Base-by-base conservation (phyloP, 1,284 basidiomycete genomes). In the Apiotrichum siamense region DNA sequence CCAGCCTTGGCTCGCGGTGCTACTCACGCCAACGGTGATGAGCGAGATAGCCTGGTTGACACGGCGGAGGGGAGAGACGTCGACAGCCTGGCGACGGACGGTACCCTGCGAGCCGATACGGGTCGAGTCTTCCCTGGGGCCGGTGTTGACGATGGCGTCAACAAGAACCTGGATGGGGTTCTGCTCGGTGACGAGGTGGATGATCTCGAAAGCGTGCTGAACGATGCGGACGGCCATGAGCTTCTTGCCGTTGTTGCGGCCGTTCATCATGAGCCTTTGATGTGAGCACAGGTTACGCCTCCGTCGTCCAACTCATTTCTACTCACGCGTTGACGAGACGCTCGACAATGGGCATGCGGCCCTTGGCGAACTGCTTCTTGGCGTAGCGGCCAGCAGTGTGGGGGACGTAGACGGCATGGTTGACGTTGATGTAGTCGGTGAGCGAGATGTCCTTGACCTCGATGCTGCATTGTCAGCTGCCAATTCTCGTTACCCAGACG, bases 291-390 rank as follows among this genome's bases (percentile, higher is more conserved):
- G 29, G 29, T 35, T 2, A 18, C 7, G 6, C 33, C 3, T 7
- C 33, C 13, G 7, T n/a, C 33, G 9, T 35, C 13, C 33, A 12
- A 18, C 26, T 21, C 17, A 29, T 20, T 29, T 17, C 27, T 39
- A 77, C 84, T 69, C 72, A 91, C 90, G 87, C 88, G 83, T 97
- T 94, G 63, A 98, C 94, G 66, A 98, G 82, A 73, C 94, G 91
- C 80, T 98, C 94, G 67, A 98, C 96, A 75, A 98, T 96, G 72
- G 96, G 96, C 94, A 98, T 98, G 78, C 96, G 90, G 20, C 92
- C 92, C 86, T 99, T 99, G 83, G 94, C 96, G 86, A 99, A 99
- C 77, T 97, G 92, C 82, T 97, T 97, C 83, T 92, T 92, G 74
- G 93, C 90, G 77, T 97, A 98, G 77, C 96, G 91, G 65, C 96